Percentiles rank a stretch among this genome's conserved stretches.
Conservation (phyloP, 352 stramenopile species). For the Globisporangium irregulare region DNA sequence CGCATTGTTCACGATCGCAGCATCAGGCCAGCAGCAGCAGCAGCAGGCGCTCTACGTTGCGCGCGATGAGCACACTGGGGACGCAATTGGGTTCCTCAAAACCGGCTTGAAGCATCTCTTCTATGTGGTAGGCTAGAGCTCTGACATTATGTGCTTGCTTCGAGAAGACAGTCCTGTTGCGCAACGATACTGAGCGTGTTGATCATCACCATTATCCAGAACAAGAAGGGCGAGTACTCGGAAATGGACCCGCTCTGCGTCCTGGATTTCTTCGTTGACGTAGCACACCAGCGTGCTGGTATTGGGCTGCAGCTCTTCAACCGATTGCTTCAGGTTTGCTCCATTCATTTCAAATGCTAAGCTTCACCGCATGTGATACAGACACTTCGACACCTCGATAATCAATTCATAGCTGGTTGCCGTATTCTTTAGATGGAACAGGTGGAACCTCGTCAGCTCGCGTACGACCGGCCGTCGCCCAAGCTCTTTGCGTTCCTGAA, state of each 20-base stretch:
- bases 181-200: background rate
- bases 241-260: conserved; percentile 78
- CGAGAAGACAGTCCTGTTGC: background rate
- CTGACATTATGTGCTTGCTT: background rate
- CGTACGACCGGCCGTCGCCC: conserved; percentile 78
- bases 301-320: conserved; percentile 66
- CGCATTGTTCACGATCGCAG: conserved; percentile 28
- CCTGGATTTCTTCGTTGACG: conserved; percentile 76
- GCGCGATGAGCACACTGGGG: conserved; percentile 9
- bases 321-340: conserved; percentile 40
- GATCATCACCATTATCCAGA: conserved; percentile 24
- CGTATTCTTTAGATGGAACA: conserved; percentile 1
- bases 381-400: background rate
- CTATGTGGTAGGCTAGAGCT: conserved; percentile 44
- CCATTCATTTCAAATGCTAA: background rate
- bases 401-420: background rate
- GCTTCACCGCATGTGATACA: background rate
- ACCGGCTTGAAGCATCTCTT: conserved; percentile 69
- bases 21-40: conserved; percentile 28
- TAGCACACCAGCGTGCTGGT: conserved; percentile 50
- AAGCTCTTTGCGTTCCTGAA: conserved; percentile 76
- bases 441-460: conserved; percentile 25
- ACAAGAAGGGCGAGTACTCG: conserved; percentile 46
- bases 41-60: conserved; percentile 45
- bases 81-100: conserved; percentile 59